Evolutionary conservation across 2,329 filamentous ascomycete genomes (phyloP), one percentile per base, ranked within the genome.

Genomic region (Rachicladosporium sp.): DNA sequence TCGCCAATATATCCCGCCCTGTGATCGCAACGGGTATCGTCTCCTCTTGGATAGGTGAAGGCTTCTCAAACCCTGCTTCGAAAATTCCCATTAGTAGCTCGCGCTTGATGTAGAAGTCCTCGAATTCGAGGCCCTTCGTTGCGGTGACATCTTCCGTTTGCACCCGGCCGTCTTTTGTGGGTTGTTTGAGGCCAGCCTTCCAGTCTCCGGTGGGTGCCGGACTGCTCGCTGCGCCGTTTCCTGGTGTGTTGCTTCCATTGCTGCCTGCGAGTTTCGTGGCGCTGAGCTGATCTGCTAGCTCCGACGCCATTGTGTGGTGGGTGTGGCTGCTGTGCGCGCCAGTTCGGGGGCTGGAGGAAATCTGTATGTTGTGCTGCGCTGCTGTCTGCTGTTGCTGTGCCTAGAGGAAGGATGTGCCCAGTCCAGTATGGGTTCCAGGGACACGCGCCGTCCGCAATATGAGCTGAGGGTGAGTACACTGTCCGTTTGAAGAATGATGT

Each of bases 21-120:
- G 89, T 93, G 42, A 98, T 74, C 37, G 91, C 91, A 50, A 98
- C 89, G 35, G 91, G 91, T 56, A 98, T 95, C 40, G 91, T 87
- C 68, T 96, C 91, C 79, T 98, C 91, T 76, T 98, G 91, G 54
- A 98, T 98, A 8, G 91, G 91, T 42, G 91, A 98, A 10, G 91
- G 91, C 67, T 93, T 95, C 63, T 98, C 91, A 63, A 95, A 98
- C 47, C 91, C 91, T 51, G 91, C 91, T 69, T 98, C 91, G 63
- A 96, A 98, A 50, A 98, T 96, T 46, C 91, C 91, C 89, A 96
- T 98, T 68, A 98, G 77, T 45, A 98, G 70, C 60, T 94, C 85
- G 59, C 91, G 76, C 70, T 93, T 94, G 53, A 98, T 80, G 50
- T 82, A 83, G 61, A 98, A 95, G 51, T 96, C 85, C 65, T 98